phyloP scores from a whole-genome alignment of 495 filamentous ascomycete genomes.

The Schizothecium vesticola region DNA sequence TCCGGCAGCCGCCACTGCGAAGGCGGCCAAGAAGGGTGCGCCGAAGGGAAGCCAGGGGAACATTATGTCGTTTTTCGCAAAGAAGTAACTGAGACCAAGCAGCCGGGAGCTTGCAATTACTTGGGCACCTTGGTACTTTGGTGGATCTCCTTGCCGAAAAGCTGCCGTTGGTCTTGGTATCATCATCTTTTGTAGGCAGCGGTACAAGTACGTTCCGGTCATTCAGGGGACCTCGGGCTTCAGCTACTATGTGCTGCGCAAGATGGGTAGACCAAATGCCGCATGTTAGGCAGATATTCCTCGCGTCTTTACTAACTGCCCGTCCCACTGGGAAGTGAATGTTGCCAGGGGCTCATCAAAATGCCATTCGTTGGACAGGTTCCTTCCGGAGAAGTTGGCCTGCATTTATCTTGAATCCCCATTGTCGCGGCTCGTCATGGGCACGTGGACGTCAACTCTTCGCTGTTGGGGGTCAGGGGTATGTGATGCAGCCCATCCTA shows the following conservation, averaged over 20 bases:
- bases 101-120: neutral
- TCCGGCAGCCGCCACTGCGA: slow-evolving; percentile 25
- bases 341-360: neutral
- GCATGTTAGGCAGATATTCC: neutral
- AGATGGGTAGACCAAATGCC: too few species aligned
- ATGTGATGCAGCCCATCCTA: neutral
- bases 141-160: neutral
- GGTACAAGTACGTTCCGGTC: neutral
- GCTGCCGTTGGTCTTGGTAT: neutral
- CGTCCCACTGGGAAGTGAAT: neutral
- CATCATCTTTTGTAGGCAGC: neutral
- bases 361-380: too few species aligned
- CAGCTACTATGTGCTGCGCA: too few species aligned
- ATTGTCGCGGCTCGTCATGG: neutral
- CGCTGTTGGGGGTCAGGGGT: neutral
- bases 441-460: neutral
- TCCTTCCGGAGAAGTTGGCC: neutral
- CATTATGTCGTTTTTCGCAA: slow-evolving; percentile 92
- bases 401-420: neutral
- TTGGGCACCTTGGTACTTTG: neutral
- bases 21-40: slow-evolving; percentile 51
- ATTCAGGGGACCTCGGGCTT: too few species aligned
- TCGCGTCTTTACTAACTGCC: neutral
- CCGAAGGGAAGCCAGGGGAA: slow-evolving; percentile 69
- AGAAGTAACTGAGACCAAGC: slow-evolving; percentile 49